Evolutionary conservation across 2,329 filamentous ascomycete genomes (phyloP).

Genomic region (Paraphoma chrysanthemicola): DNA sequence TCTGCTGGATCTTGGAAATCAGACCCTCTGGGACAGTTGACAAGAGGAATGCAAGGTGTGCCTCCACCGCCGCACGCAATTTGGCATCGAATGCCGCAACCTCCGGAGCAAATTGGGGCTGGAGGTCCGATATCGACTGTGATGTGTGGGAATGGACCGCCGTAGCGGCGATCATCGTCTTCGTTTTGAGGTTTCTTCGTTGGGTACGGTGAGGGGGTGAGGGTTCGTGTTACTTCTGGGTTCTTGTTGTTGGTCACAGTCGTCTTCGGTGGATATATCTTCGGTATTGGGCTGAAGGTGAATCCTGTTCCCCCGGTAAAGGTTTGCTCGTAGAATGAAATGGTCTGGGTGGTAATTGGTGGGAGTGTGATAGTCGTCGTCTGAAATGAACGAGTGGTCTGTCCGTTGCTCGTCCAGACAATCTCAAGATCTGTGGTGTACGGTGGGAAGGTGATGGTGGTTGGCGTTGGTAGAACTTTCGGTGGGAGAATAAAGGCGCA

Average conservation of each 20-base stretch:
- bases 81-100: slow-evolving; percentile 3
- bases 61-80: background rate
- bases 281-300: slow-evolving; percentile 5
- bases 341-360: slow-evolving; percentile 7
- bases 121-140: slow-evolving; percentile 5
- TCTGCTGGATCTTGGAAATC: slow-evolving; percentile 7
- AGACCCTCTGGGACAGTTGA: slow-evolving; percentile 5
- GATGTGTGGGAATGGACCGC: slow-evolving; percentile 2
- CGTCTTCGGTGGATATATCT: slow-evolving; percentile 1
- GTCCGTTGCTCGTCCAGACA: slow-evolving; percentile 3
- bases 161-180: slow-evolving; percentile 4
- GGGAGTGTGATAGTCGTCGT: slow-evolving; percentile 7
- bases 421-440: slow-evolving; percentile 8
- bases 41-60: slow-evolving; percentile 5
- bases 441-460: slow-evolving; percentile 7
- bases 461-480: slow-evolving; percentile 2
- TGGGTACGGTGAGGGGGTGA: slow-evolving; percentile 5
- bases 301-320: background rate
- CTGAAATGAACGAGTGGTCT: slow-evolving; percentile 4
- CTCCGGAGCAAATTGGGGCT: slow-evolving; percentile 4
- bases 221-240: slow-evolving; percentile 6
- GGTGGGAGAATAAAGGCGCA: slow-evolving; percentile 10
- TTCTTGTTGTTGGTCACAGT: slow-evolving; percentile 4
- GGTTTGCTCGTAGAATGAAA: slow-evolving; percentile 4
- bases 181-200: background rate